These are phyloP conservation scores for Triticum aestivum DNA, from an alignment of 176 grass and related monocot genomes.

Conservation along the genomic window DNA sequence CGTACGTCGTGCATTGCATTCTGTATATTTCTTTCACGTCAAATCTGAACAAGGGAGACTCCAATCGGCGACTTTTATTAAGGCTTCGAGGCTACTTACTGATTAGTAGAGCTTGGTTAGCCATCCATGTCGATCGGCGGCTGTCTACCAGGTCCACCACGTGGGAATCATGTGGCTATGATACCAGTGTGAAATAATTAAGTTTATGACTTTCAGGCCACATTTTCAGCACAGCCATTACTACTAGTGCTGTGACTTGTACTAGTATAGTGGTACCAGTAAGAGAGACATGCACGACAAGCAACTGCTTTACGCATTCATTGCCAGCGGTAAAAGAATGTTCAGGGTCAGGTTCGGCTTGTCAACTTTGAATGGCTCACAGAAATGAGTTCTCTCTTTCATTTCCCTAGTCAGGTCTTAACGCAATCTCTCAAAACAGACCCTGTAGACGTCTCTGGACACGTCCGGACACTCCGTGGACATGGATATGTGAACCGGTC, in stretches of 20 bases:
- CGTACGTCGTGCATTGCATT: neutral
- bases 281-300: neutral
- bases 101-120: neutral
- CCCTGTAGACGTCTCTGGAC: too few relatives aligned
- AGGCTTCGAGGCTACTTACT: neutral
- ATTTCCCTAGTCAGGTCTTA: too few relatives aligned
- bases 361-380: neutral
- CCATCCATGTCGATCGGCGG: slow-evolving; percentile 4
- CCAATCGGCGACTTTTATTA: neutral
- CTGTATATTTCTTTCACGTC: neutral
- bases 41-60: slow-evolving; percentile 34
- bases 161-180: neutral
- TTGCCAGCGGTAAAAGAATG: neutral
- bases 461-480: too few relatives aligned
- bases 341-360: neutral
- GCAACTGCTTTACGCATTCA: slow-evolving; percentile 20
- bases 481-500: too few relatives aligned
- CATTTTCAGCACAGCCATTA: neutral
- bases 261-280: neutral
- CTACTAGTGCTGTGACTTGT: neutral
- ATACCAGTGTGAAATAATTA: neutral
- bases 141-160: neutral
- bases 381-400: neutral
- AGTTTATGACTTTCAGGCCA: neutral
- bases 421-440: too few relatives aligned